Base-by-base conservation (phyloP, 2,329 filamentous ascomycete genomes). In the Pseudogymnoascus sp. region DNA sequence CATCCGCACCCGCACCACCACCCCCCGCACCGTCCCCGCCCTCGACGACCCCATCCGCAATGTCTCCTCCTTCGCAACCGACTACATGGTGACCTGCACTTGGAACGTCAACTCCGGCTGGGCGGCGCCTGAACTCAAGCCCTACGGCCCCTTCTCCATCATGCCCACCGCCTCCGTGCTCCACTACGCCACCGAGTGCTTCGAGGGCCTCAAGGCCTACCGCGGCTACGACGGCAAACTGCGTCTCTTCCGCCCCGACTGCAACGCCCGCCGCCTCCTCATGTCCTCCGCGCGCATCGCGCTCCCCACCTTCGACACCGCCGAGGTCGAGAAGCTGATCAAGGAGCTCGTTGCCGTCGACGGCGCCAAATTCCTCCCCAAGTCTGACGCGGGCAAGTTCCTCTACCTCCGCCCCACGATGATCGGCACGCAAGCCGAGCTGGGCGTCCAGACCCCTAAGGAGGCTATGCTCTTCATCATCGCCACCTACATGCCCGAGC, bases 381-480 rank as follows among this genome's bases (percentile, higher is more conserved):
- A 82, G 69, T 80, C 84, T 65, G 79, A 84, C 36, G 80, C 86
- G 1, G 89, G 89, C 41, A 78, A 78, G 60, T 96, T 88, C 78
- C 78, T 97, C 60, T 96, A 97, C 78, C 81, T 96, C 63, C 88
- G 92, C 58, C 92, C 92, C 1, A 91, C 91, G 0, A 82, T 96
- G 74, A 96, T 97, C 71, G 92, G 88, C 61, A 92, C 88, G 8
- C 89, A 91, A 68, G 76, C 86, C 6, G 87, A 90, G 69, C 84
- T 97, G 3, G 92, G 92, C 64, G 89, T 97, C 42, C 86, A 90
- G 73, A 82, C 85, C 3, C 91, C 93, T 55, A 84, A 83, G 66
- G 86, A 93, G 77, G 92, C 92, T n/a, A 82, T 95, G 64, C 83
- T 97, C n/a, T 96, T 90, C 78, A 84, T 96, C 72, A 89, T 95